phyloP scores from a whole-genome alignment of 768 basidiomycete species.

The Porphyrellus cyaneotinctus region DNA sequence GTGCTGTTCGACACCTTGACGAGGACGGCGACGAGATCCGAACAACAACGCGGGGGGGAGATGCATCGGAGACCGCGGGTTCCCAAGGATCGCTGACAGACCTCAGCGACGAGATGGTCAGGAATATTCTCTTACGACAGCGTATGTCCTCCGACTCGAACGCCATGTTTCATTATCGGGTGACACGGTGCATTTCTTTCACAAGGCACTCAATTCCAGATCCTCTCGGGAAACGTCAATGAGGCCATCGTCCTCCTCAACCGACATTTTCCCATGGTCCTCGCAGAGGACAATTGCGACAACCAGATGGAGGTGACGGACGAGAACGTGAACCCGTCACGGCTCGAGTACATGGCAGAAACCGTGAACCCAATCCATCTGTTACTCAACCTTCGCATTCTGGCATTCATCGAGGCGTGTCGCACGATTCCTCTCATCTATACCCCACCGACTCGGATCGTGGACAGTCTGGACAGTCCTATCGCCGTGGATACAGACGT shows the following conservation, averaged over 20 bases:
- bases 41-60: constrained; percentile 19
- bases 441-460: constrained; percentile 19
- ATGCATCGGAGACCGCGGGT: background rate
- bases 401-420: constrained; percentile 82
- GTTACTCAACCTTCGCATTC: constrained; percentile 79
- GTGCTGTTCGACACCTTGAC: constrained; percentile 57
- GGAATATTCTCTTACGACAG: constrained; percentile 50
- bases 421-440: constrained; percentile 64
- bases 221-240: constrained; percentile 73
- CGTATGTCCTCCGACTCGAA: constrained; percentile 35
- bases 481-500: constrained; percentile 9
- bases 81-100: constrained; percentile 21
- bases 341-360: constrained; percentile 47
- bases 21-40: constrained; percentile 65
- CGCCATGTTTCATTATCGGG: background rate
- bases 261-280: constrained; percentile 70
- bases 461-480: constrained; percentile 5
- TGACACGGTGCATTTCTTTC: constrained; percentile 1
- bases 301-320: constrained; percentile 16
- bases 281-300: constrained; percentile 32
- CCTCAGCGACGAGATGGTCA: constrained; percentile 39
- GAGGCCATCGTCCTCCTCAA: constrained; percentile 66
- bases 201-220: constrained; percentile 63
- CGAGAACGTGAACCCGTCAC: constrained; percentile 29
- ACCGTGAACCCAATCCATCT: constrained; percentile 76